phyloP scores from a whole-genome alignment of 2,329 filamentous ascomycete genomes.

The Diaporthe longicolla region DNA sequence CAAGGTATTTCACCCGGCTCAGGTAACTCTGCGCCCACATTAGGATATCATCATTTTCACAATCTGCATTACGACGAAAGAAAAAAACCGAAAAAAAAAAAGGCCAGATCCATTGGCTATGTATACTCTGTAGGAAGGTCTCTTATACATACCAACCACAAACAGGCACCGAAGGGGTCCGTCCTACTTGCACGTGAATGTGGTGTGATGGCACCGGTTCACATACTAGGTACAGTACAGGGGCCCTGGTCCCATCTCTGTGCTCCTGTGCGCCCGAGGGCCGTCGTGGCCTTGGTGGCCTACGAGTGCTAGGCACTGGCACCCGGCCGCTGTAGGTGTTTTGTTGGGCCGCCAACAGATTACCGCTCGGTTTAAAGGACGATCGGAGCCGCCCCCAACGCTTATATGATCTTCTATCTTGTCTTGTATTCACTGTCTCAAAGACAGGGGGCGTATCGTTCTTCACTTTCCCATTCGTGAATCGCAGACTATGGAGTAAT shows the following conservation, averaged over 20 bases:
- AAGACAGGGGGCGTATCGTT: not conserved
- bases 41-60: not conserved
- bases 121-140: not conserved
- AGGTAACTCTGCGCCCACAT: not conserved
- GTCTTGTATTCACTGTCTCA: not conserved
- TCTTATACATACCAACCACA: not conserved
- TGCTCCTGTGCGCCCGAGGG: too few relatives aligned
- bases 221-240: too few relatives aligned
- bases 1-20: not conserved
- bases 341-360: conserved; percentile 39
- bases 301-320: not conserved
- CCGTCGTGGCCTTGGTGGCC: not conserved
- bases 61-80: too few relatives aligned
- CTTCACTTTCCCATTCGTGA: not conserved
- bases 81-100: not conserved
- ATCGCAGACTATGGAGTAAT: conserved; percentile 9
- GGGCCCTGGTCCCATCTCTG: not conserved
- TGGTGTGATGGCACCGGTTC: not conserved
- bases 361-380: conserved; percentile 10
- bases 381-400: not conserved
- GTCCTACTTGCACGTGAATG: not conserved
- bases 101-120: not conserved
- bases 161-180: not conserved
- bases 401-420: not conserved
- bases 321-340: conserved; percentile 20